These are phyloP conservation scores for Aureobasidium sp. DNA, from an alignment of 2,329 filamentous ascomycete species.

Conservation along the genomic window DNA sequence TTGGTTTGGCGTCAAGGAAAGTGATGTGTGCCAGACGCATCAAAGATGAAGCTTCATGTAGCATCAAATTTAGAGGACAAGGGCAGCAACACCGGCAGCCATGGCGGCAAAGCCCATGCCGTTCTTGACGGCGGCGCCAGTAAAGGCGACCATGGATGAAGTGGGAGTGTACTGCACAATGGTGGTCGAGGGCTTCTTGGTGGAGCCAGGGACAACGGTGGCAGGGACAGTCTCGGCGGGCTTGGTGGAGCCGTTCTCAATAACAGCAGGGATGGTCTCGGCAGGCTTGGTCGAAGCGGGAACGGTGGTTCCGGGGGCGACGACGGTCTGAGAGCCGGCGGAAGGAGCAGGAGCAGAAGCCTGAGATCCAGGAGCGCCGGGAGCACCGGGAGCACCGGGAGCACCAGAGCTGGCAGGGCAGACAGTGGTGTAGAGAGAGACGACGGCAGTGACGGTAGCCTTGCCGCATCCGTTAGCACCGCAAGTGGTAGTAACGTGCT, in stretches of 20 bases:
- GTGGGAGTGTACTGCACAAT: conserved; percentile 1
- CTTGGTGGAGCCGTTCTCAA: not conserved
- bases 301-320: not conserved
- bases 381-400: not conserved
- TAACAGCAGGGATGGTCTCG: not conserved
- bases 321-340: not conserved
- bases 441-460: conserved; percentile 10
- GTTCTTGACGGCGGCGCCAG: conserved; percentile 14
- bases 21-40: conserved; percentile 5
- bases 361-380: not conserved
- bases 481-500: not conserved
- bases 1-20: not conserved
- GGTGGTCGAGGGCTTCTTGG: not conserved
- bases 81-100: conserved; percentile 8
- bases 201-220: not conserved
- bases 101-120: conserved; percentile 6
- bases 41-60: not conserved
- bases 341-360: not conserved
- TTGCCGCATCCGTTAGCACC: conserved; percentile 11
- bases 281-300: not conserved
- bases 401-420: conserved; percentile 7
- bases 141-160: not conserved
- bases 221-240: not conserved
- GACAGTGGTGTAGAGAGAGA: conserved; percentile 13
- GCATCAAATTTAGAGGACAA: conserved; percentile 1